Evolutionary conservation across 345 rosid genomes (phyloP).

Genomic region (Gynandropsis gynandra): DNA sequence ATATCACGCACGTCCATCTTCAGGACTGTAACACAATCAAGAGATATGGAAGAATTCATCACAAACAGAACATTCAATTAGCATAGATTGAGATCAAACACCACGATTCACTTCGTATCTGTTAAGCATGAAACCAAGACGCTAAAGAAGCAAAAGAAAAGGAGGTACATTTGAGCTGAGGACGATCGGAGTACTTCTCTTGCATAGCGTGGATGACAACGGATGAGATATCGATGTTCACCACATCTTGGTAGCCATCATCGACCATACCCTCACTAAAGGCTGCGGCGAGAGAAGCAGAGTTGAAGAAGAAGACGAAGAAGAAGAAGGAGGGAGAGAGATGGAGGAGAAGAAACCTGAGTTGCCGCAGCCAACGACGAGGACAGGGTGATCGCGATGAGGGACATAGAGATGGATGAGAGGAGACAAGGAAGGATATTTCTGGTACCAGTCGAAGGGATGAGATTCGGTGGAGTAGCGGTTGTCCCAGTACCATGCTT

Average conservation of each 20-base stretch:
- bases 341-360: conserved; percentile 40
- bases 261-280: conserved; percentile 76
- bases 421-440: conserved; percentile 67
- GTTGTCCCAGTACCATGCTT: conserved; percentile 82
- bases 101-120: no score
- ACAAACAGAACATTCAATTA: neutral
- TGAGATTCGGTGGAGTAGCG: conserved; percentile 67
- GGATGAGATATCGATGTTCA: conserved; percentile 66
- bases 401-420: conserved; percentile 69
- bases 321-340: neutral
- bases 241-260: conserved; percentile 75
- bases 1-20: conserved; percentile 77
- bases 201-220: conserved; percentile 68
- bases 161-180: conserved; percentile 58
- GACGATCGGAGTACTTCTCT: conserved; percentile 42
- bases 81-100: no score
- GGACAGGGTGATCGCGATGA: conserved; percentile 41
- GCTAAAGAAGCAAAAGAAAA: no score
- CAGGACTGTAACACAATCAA: conserved; percentile 40
- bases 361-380: conserved; percentile 85
- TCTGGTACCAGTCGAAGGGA: conserved; percentile 92
- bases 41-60: neutral
- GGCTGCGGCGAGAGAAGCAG: conserved; percentile 29
- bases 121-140: no score
- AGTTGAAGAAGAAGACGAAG: neutral